Conservation (phyloP, 352 stramenopile species). For the Blastocystis sp. region DNA sequence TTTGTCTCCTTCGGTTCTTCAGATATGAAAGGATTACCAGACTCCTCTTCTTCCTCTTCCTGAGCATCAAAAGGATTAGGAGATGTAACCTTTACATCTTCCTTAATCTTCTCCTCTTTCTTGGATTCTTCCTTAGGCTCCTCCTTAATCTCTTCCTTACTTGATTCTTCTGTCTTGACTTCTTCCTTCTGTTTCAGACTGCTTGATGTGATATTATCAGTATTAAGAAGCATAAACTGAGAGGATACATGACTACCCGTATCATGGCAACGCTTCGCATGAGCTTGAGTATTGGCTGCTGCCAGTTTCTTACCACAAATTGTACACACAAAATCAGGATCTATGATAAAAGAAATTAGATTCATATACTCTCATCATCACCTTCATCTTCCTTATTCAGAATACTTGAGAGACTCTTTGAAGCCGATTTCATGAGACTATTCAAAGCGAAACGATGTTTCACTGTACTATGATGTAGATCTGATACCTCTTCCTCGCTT, state of each 20-base stretch:
- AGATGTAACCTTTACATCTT: background rate
- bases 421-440: conserved; percentile 11
- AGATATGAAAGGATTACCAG: conserved; percentile 5
- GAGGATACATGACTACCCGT: background rate
- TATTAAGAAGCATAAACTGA: conserved; percentile 50
- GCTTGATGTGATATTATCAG: conserved; percentile 5
- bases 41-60: background rate
- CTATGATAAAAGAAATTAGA: background rate
- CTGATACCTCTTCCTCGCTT: background rate
- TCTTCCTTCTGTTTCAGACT: conserved; percentile 23
- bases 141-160: background rate
- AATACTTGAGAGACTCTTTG: background rate
- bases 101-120: background rate
- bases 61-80: conserved; percentile 7
- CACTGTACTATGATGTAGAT: background rate
- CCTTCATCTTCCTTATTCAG: background rate
- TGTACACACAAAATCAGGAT: conserved; percentile 36
- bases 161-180: background rate
- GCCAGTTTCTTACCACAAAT: conserved; percentile 44
- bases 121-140: background rate
- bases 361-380: conserved; percentile 1
- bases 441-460: conserved; percentile 25
- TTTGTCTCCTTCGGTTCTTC: background rate
- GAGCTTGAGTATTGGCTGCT: background rate
- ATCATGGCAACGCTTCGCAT: conserved; percentile 34